Conservation (phyloP, 441 rosid species). For the Geranium incanum region DNA sequence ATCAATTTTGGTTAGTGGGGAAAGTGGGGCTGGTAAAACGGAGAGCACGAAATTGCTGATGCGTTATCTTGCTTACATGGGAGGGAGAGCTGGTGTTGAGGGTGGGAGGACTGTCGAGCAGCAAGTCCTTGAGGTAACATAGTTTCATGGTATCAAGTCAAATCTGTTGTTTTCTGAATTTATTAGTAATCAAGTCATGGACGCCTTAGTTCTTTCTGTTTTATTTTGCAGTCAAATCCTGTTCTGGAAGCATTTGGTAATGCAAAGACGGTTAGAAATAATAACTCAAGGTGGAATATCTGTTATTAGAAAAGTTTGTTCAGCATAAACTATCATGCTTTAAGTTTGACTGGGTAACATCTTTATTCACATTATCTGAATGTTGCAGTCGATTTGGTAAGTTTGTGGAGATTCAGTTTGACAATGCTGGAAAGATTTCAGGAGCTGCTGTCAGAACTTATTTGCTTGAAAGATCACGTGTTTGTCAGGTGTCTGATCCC, state of each 20-base stretch:
- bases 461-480: constrained; percentile 66
- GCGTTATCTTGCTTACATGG: constrained; percentile 69
- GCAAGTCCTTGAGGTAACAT: constrained; percentile 61
- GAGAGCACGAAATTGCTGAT: constrained; percentile 80
- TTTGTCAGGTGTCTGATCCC: constrained; percentile 80
- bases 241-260: constrained; percentile 99
- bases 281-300: constrained; percentile 75
- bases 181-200: not conserved
- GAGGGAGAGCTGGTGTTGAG: constrained; percentile 42
- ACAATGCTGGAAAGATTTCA: constrained; percentile 52
- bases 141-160: too few relatives aligned
- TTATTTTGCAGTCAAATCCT: constrained; percentile 88
- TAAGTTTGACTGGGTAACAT: not conserved
- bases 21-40: constrained; percentile 82
- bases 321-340: not conserved
- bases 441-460: constrained; percentile 81
- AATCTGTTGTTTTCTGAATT: constrained; percentile 10
- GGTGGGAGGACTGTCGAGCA: constrained; percentile 72
- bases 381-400: constrained; percentile 63
- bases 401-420: constrained; percentile 74
- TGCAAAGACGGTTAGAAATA: constrained; percentile 98
- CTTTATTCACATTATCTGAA: not conserved
- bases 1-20: constrained; percentile 54
- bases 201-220: constrained; percentile 14
- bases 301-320: not conserved